Evolutionary conservation across 1,139 yeast genomes (phyloP).

Genomic region (Debaryomyces sp.): DNA sequence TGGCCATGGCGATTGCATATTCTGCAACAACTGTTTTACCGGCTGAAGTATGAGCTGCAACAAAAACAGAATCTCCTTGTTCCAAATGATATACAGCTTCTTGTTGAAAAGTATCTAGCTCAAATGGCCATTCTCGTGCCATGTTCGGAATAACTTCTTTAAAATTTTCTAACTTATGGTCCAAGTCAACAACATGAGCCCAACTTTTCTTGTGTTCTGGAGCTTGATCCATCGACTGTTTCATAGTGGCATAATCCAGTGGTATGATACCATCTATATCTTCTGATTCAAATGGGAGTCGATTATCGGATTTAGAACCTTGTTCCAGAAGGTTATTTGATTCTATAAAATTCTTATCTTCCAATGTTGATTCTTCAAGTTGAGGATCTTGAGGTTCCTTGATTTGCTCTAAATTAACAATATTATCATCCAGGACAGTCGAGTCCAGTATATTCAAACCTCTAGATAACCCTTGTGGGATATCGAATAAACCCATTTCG

Average conservation of each 20-base stretch:
- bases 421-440: slow-evolving; percentile 12
- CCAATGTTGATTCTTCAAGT: slow-evolving; percentile 21
- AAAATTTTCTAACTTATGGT: slow-evolving; percentile 82
- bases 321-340: not conserved
- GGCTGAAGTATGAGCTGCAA: slow-evolving; percentile 96
- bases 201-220: slow-evolving; percentile 59
- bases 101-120: slow-evolving; percentile 91
- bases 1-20: slow-evolving; percentile 92
- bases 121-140: slow-evolving; percentile 93
- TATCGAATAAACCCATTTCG: slow-evolving; percentile 72
- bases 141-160: slow-evolving; percentile 87
- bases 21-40: slow-evolving; percentile 94
- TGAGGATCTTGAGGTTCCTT: slow-evolving; percentile 15
- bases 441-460: slow-evolving; percentile 50
- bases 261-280: slow-evolving; percentile 84
- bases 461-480: slow-evolving; percentile 80
- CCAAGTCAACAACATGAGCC: slow-evolving; percentile 94
- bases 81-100: slow-evolving; percentile 96
- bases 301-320: slow-evolving; percentile 5
- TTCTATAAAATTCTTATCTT: slow-evolving; percentile 17
- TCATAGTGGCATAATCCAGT: slow-evolving; percentile 44
- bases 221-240: slow-evolving; percentile 28
- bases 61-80: slow-evolving; percentile 96
- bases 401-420: slow-evolving; percentile 13
- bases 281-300: slow-evolving; percentile 31